A percentile compares a stretch with the other conserved stretches of the same genome.
Conservation (phyloP, 306 rosid genomes). For the Delonix regia region DNA sequence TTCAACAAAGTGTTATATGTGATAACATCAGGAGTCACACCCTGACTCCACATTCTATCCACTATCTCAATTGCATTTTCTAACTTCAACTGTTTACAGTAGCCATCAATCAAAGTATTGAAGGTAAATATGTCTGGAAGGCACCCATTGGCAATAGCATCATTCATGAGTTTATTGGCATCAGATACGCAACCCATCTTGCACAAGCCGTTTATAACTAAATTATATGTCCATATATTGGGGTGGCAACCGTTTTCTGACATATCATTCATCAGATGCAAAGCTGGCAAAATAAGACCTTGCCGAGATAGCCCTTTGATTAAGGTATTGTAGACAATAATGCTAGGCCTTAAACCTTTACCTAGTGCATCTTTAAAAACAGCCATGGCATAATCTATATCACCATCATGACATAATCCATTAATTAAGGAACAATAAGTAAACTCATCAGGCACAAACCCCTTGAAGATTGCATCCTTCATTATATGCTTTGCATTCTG, state of each 20-base stretch:
- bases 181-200: conserved; percentile 86
- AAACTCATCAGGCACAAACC: conserved; percentile 83
- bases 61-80: conserved; percentile 65
- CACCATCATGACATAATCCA: conserved; percentile 72
- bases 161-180: conserved; percentile 67
- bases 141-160: conserved; percentile 75
- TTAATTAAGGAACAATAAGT: conserved; percentile 80
- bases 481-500: conserved; percentile 71
- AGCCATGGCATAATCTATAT: conserved; percentile 66
- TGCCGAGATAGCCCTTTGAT: conserved; percentile 78
- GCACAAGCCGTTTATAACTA: conserved; percentile 83
- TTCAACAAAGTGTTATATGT: conserved; percentile 79
- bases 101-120: conserved; percentile 87
- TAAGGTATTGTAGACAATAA: conserved; percentile 74
- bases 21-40: conserved; percentile 88
- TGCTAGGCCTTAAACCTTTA: conserved; percentile 68
- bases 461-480: conserved; percentile 76
- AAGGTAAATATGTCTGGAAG: conserved; percentile 84
- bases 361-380: conserved; percentile 65
- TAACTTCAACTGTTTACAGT: conserved; percentile 71
- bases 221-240: conserved; percentile 76
- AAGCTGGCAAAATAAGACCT: conserved; percentile 83
- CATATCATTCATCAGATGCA: conserved; percentile 85
- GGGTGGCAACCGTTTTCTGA: conserved; percentile 68
- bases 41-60: conserved; percentile 75